phyloP scores from a whole-genome alignment of 1,284 basidiomycete species.

The Cryptococcus deneoformans region DNA sequence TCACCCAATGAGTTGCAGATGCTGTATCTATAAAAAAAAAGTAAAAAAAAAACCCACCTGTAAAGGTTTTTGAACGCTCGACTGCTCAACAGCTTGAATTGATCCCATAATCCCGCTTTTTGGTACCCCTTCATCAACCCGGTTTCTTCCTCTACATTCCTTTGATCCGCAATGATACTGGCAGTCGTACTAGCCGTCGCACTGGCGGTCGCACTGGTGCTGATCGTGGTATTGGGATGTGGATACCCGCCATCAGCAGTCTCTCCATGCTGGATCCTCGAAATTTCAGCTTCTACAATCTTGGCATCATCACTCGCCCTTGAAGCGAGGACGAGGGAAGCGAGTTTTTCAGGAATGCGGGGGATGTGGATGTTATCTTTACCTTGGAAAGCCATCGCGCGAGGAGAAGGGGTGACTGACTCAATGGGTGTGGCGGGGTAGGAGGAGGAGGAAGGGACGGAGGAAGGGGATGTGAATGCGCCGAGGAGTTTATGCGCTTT shows the following conservation, averaged over 20 bases:
- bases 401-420: constrained; percentile 18
- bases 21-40: neutral
- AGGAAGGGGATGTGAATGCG: constrained; percentile 51
- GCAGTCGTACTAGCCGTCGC: too few relatives aligned
- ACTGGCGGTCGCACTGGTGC: too few relatives aligned
- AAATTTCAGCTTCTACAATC: constrained; percentile 64
- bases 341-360: constrained; percentile 62
- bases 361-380: constrained; percentile 43
- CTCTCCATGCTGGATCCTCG: constrained; percentile 50
- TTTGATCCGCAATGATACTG: constrained; percentile 4
- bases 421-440: neutral
- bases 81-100: constrained; percentile 89
- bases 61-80: constrained; percentile 98
- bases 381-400: constrained; percentile 19
- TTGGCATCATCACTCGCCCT: constrained; percentile 64
- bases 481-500: constrained; percentile 77
- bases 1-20: neutral
- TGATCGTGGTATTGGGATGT: too few relatives aligned
- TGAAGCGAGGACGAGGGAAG: constrained; percentile 70
- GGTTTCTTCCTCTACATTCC: constrained; percentile 57
- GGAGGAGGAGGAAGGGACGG: constrained; percentile 42
- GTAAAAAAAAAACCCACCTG: constrained; percentile 27
- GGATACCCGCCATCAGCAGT: constrained; percentile 32
- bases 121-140: constrained; percentile 70
- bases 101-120: constrained; percentile 79